Evolutionary conservation across 2,329 filamentous ascomycete genomes (phyloP), one percentile per base, ranked within the genome.

Genomic region (Phaeosphaeria sp.): DNA sequence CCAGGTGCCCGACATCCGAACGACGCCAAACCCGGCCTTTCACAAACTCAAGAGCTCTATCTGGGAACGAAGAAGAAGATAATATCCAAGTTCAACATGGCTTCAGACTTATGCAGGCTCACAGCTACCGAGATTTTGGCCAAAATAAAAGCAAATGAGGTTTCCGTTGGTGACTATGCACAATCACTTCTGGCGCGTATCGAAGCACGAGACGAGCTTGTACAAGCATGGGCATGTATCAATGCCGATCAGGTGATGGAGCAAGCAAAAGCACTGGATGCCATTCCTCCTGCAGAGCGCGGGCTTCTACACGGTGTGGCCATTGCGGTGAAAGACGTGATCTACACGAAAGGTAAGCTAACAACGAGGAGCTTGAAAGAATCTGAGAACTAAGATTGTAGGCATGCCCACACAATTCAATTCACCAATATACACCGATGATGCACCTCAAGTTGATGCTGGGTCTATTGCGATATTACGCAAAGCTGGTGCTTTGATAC

Each of bases 301-400:
- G 85, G 86, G 0, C 83, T 83, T 0, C 71, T 89, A 0, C 85
- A 88, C 64, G 86, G 86, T 1, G 69, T 88, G 6, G 80, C 84
- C 0, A 73, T 89, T n/a, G 86, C 79, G 0, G 78, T 88, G 11
- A 88, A 88, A 67, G 86, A 89, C 76, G 79, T 88, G 2, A 85
- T 88, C 15, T 59, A 67, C 41, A 61, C 80, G 79, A 64, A 88
- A 82, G 55, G 62, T 60, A 50, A 20, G 47, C 20, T 39, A 17
- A 21, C 17, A 50, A 11, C 4, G 23, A 30, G 22, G 15, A 23
- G 13, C 2, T 17, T 6, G 18, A 6, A 39, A 15, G n/a, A 22
- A 3, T 10, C 4, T 1, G 5, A 17, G 18, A 6, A 25, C 9
- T 43, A 9, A 42, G 11, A 11, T 1, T 7, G 0, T 10, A 53